phyloP scores from a whole-genome alignment of 495 filamentous ascomycete species.

The Arthonia radiata region DNA sequence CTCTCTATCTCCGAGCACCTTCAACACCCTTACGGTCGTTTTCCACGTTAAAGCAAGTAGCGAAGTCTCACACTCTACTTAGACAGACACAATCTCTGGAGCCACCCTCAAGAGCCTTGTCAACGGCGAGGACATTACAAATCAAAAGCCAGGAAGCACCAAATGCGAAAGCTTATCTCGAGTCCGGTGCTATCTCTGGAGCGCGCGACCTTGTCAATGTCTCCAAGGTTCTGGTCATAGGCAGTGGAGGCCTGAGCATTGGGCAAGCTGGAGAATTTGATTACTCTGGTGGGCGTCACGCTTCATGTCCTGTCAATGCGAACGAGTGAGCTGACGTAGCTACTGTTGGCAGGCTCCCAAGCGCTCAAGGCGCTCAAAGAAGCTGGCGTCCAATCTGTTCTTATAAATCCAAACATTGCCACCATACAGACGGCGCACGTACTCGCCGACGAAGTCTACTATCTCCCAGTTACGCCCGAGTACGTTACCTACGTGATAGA shows the following conservation, averaged over 20 bases:
- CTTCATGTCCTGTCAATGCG: slow-evolving; percentile 4
- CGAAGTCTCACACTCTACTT: too few species aligned
- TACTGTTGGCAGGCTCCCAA: slow-evolving; percentile 42
- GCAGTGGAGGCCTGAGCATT: slow-evolving; percentile 87
- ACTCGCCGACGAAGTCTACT: slow-evolving; percentile 95
- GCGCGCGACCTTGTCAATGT: slow-evolving; percentile 60
- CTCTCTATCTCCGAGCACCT: too few species aligned
- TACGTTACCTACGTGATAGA: slow-evolving; percentile 95
- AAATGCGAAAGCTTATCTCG: slow-evolving; percentile 65
- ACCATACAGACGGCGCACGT: slow-evolving; percentile 93
- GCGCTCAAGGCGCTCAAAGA: slow-evolving; percentile 94
- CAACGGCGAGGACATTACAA: too few species aligned
- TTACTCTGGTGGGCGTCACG: slow-evolving; percentile 74
- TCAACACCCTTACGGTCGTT: too few species aligned
- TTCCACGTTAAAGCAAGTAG: too few species aligned
- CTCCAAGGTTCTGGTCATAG: slow-evolving; percentile 94
- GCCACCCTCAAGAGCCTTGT: too few species aligned
- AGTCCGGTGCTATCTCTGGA: slow-evolving; percentile 56
- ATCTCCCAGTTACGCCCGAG: slow-evolving; percentile 84
- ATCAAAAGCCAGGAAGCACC: slow-evolving; percentile 36
- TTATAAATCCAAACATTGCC: slow-evolving; percentile 97
- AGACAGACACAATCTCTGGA: too few species aligned
- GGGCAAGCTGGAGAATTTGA: slow-evolving; percentile 98
- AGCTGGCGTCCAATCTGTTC: slow-evolving; percentile 79
- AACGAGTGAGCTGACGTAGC: not conserved